These are phyloP conservation scores for Anisodus acutangulus DNA, from an alignment of 257 asterid species.

Conservation along the genomic window DNA sequence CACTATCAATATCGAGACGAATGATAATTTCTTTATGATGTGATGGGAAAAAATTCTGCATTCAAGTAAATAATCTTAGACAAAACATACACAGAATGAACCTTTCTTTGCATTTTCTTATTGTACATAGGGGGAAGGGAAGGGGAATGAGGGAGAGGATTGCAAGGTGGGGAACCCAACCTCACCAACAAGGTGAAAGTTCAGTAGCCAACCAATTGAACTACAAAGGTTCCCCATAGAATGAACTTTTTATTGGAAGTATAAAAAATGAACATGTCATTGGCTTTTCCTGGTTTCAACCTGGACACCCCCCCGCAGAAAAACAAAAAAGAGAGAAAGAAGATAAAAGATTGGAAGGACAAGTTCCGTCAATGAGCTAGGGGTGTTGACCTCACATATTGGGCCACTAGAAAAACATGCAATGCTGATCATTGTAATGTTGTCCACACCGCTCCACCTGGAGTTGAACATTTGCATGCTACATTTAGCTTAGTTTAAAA, in stretches of 20 bases:
- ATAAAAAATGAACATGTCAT: neutral
- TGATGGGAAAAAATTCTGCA: neutral
- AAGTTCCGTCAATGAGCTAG: neutral
- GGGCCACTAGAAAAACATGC: neutral
- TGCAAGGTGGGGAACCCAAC: neutral
- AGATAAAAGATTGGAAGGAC: neutral
- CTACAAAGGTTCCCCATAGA: conserved; percentile 16
- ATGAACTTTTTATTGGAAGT: neutral
- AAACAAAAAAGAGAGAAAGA: neutral
- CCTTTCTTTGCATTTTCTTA: neutral
- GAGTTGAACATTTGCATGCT: neutral
- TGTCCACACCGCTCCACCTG: neutral
- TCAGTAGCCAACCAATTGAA: neutral
- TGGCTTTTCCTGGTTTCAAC: conserved; percentile 22
- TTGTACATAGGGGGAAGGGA: neutral
- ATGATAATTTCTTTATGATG: neutral
- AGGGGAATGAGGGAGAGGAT: neutral
- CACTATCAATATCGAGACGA: conserved; percentile 13
- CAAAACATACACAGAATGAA: conserved; percentile 17
- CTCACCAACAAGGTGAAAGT: neutral
- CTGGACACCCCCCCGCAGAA: neutral
- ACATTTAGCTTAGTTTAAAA: neutral
- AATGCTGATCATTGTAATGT: neutral
- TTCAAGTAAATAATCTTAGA: conserved; percentile 18
- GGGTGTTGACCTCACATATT: neutral